Base-by-base conservation (phyloP, 306 rosid genomes). In the Abrus pulchellus region DNA sequence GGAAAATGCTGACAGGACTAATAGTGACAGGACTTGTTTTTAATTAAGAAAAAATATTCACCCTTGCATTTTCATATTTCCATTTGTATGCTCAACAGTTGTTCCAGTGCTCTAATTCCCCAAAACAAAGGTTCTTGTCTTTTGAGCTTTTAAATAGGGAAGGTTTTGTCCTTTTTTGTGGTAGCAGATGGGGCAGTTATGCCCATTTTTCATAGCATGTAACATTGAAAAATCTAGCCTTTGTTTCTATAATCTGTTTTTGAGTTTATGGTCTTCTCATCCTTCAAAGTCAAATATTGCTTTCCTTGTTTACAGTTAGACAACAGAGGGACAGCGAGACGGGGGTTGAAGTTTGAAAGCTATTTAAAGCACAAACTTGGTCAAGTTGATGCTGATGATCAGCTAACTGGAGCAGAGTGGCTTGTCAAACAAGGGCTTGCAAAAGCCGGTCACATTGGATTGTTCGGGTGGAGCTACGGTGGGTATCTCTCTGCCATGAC, bases 381-480 rank as follows among this genome's bases (percentile, higher is more conserved):
- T 50, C 86, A 80, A 75, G 3, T 89, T 40, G 99, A 95, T 70
- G 98, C 97, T 2, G 97, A 93, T 6, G 99, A 95, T 80, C 99
- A 95, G 74, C 84, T 83, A 48, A 79, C 89, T 5, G 99, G 99
- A 85, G 99, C 97, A 2, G 92, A 90, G 78, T 95, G 97, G 98
- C 99, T 95, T 30, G 49, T 93, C 76, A 83, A 85, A 70, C 86
- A 86, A 69, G 98, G 99, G 66, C 91, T 95, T 20, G 87, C 99
- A 44, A 81, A 87, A 82, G 88, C 72, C 55, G 91, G 96, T 54
- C 93, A 87, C 80, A 90, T 95, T 11, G 99, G 99, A 20, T 79
- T 95, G 80, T 95, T 92, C 2, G 99, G 99, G 5, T 95, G 99
- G 99, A 95, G 99, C 89, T 95, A 95, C 2, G 99, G 98, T 1